Evolutionary conservation across 1,284 basidiomycete species (phyloP).

Genomic region (Microbotryum violaceum): DNA sequence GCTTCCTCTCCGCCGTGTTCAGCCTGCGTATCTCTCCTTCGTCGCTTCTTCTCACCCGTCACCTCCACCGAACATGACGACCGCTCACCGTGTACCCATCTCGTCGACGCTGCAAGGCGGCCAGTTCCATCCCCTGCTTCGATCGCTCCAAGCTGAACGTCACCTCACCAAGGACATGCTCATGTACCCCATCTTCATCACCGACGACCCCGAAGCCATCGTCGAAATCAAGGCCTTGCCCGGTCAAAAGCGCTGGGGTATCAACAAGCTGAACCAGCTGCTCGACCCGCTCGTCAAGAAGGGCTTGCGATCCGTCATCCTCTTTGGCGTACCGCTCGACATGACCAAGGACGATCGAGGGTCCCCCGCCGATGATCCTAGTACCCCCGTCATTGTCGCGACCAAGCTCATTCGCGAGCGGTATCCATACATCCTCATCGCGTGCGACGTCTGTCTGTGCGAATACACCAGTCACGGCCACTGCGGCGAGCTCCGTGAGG

Average conservation of each 20-base stretch:
- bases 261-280: slow-evolving; percentile 84
- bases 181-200: slow-evolving; percentile 96
- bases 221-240: slow-evolving; percentile 69
- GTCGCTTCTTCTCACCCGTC: too few species aligned
- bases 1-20: too few species aligned
- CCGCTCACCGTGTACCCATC: slow-evolving; percentile 11
- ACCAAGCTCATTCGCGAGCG: slow-evolving; percentile 66
- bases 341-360: slow-evolving; percentile 64
- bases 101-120: slow-evolving; percentile 79
- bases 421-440: slow-evolving; percentile 80
- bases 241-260: slow-evolving; percentile 84
- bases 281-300: slow-evolving; percentile 79
- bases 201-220: slow-evolving; percentile 77
- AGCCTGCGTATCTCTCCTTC: too few species aligned
- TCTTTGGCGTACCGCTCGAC: slow-evolving; percentile 88
- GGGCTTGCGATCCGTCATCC: slow-evolving; percentile 82
- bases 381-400: slow-evolving; percentile 87
- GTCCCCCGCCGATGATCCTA: slow-evolving; percentile 77
- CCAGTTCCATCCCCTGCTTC: slow-evolving; percentile 78
- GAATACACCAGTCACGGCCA: slow-evolving; percentile 99
- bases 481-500: slow-evolving; percentile 56
- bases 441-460: slow-evolving; percentile 96
- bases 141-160: slow-evolving; percentile 61
- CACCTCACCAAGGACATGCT: slow-evolving; percentile 55
- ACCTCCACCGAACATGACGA: too few species aligned